phyloP scores from a whole-genome alignment of 2,329 filamentous ascomycete species.

The Pestalotiopsis sp. region DNA sequence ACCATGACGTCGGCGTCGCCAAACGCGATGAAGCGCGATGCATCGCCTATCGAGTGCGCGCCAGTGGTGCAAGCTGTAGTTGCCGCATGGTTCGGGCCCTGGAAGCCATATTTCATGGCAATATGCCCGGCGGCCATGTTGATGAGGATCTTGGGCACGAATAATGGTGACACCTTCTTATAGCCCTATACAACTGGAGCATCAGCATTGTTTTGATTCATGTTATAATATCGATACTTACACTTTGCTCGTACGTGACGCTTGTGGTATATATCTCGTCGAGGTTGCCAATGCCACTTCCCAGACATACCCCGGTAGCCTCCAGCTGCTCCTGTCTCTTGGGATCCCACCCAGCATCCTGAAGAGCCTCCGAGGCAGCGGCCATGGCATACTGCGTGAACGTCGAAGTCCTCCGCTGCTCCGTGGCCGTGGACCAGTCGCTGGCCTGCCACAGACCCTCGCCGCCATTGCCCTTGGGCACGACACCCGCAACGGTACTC shows the following conservation, averaged over 20 bases:
- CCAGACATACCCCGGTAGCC: constrained; percentile 84
- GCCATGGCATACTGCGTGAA: constrained; percentile 93
- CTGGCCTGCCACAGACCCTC: constrained; percentile 48
- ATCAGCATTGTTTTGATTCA: constrained; percentile 11
- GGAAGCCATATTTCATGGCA: constrained; percentile 86
- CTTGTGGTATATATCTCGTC: constrained; percentile 88
- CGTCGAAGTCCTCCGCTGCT: constrained; percentile 78
- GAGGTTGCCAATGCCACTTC: constrained; percentile 93
- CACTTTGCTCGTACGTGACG: constrained; percentile 70
- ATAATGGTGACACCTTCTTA: constrained; percentile 87
- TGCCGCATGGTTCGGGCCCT: constrained; percentile 88
- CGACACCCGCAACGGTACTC: constrained; percentile 80
- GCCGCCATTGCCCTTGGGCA: constrained; percentile 58
- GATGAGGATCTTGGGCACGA: constrained; percentile 89
- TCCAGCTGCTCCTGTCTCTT: constrained; percentile 63
- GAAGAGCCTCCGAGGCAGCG: constrained; percentile 80
- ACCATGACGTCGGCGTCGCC: constrained; percentile 95
- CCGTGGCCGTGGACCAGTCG: constrained; percentile 54
- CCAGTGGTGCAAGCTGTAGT: constrained; percentile 97
- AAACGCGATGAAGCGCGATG: constrained; percentile 85
- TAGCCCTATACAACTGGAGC: constrained; percentile 64
- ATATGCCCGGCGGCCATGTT: constrained; percentile 95
- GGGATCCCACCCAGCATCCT: constrained; percentile 77
- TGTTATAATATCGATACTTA: constrained; percentile 41
- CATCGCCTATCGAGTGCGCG: constrained; percentile 91